Base-by-base conservation (phyloP, 1,284 basidiomycete species). In the Malassezia brasiliensis region DNA sequence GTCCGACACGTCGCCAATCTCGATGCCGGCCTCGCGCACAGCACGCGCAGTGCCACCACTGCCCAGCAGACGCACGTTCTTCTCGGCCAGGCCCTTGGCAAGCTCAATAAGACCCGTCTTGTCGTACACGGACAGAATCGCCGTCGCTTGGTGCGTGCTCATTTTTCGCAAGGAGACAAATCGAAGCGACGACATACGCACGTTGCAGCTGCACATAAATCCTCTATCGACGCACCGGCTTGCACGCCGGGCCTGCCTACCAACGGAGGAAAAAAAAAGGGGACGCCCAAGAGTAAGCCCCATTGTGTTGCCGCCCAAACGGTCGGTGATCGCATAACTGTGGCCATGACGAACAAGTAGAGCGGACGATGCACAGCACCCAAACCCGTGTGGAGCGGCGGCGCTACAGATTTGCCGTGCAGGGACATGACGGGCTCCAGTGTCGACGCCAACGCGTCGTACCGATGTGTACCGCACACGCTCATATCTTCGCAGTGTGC, bases 21-120 rank as follows among this genome's bases (percentile, higher is more conserved):
- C 80, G 60, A 96, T 83, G 17, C 90, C 90, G 40, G 88, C 86
- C 59, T 96, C 90, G 72, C 94, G 84, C 76, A 99, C 93, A 76
- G 88, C 88, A 78, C 93, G 96, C 52, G 94, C 93, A 19, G 94
- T 99, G 56, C 94, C 93, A 61, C 94, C 94, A 41, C 89, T 93
- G 56, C 91, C 94, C 25, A 98, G 79, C 15, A 98, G 82, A 57
- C 85, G 83, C 72, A 98, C 85, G 36, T 91, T 91, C 50, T 84
- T 82, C 50, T 81, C 80, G 63, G 83, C 81, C 55, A 98, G 83
- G 30, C 84, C 86, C 69, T 83, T 82, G 37, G 94, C 94, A 52
- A 99, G 82, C 58, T 91, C 86, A 59, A 98, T 76, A 42, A 99
- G 83, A 71, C 85, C 83, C 40, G 86, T 83, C 79, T 99, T 99